Evolutionary conservation across 2,329 filamentous ascomycete genomes (phyloP).

Genomic region (Trichoderma cornu-damae): DNA sequence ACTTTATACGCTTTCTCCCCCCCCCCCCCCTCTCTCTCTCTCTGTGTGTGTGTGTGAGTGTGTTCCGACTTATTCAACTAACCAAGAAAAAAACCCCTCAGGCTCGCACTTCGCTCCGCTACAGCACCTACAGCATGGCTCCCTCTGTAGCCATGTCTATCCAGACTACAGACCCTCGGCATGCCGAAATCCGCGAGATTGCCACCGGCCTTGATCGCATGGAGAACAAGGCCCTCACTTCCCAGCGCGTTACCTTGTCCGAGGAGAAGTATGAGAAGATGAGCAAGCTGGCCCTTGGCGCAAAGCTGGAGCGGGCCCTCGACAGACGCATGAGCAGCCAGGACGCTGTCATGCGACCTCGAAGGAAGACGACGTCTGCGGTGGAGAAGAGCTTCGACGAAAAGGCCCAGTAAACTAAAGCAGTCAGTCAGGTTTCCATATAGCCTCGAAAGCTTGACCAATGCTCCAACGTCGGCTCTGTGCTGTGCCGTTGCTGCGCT

Average conservation of each 20-base stretch:
- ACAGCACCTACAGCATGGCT: conserved; percentile 57
- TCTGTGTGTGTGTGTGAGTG: not conserved
- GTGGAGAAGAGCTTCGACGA: conserved; percentile 39
- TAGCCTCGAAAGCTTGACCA: not conserved
- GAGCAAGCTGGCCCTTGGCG: conserved; percentile 80
- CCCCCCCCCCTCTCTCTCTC: not conserved
- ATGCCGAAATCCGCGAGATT: conserved; percentile 61
- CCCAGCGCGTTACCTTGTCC: conserved; percentile 67
- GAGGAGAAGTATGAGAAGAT: conserved; percentile 77
- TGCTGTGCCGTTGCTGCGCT: not conserved
- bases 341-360: conserved; percentile 74
- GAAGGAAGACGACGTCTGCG: conserved; percentile 28
- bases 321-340: conserved; percentile 81
- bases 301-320: conserved; percentile 84
- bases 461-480: not conserved
- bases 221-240: conserved; percentile 78
- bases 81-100: conserved; percentile 30
- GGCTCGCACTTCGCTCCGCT: conserved; percentile 52
- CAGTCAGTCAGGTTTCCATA: not conserved
- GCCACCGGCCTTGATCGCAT: conserved; percentile 77
- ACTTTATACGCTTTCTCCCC: not conserved
- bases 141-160: conserved; percentile 56
- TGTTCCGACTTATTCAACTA: not conserved
- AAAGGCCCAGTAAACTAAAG: conserved; percentile 27
- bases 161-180: conserved; percentile 42